These are phyloP conservation scores for Diaporthe citri DNA, from an alignment of 2,329 filamentous ascomycete species.

Conservation along the genomic window DNA sequence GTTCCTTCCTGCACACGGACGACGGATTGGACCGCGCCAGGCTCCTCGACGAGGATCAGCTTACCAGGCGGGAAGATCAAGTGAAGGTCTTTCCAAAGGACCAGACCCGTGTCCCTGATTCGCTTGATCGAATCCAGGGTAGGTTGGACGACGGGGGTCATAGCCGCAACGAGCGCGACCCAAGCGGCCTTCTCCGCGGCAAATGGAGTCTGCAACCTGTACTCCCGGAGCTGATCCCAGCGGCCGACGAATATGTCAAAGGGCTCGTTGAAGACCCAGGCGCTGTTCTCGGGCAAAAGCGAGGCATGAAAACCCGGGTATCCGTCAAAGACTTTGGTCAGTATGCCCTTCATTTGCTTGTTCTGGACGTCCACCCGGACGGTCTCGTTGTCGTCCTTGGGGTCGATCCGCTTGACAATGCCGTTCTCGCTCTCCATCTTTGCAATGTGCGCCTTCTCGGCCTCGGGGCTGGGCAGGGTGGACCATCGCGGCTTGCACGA, in stretches of 20 bases:
- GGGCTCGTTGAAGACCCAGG: neutral
- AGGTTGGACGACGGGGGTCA: neutral
- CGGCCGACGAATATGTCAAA: constrained; percentile 1
- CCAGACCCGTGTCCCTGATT: neutral
- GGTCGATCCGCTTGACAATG: neutral
- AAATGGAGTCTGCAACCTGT: neutral
- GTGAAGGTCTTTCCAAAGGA: neutral
- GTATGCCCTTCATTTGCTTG: neutral
- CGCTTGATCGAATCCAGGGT: neutral
- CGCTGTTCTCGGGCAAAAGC: neutral
- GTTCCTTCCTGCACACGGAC: neutral
- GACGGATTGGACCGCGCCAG: neutral
- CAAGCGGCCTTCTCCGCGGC: neutral
- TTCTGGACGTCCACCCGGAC: neutral
- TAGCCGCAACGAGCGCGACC: neutral
- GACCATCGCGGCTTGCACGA: constrained; percentile 10
- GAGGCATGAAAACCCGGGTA: neutral
- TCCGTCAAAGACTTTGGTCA: neutral
- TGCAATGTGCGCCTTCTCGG: neutral
- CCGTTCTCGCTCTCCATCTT: neutral
- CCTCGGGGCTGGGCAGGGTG: neutral
- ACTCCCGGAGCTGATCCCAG: neutral
- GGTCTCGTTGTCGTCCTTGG: neutral
- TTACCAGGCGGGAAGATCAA: neutral
- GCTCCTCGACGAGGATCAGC: neutral